Evolutionary conservation across 2,329 filamentous ascomycete genomes (phyloP), one percentile per base, ranked within the genome.

Genomic region (Didymella pomorum): DNA sequence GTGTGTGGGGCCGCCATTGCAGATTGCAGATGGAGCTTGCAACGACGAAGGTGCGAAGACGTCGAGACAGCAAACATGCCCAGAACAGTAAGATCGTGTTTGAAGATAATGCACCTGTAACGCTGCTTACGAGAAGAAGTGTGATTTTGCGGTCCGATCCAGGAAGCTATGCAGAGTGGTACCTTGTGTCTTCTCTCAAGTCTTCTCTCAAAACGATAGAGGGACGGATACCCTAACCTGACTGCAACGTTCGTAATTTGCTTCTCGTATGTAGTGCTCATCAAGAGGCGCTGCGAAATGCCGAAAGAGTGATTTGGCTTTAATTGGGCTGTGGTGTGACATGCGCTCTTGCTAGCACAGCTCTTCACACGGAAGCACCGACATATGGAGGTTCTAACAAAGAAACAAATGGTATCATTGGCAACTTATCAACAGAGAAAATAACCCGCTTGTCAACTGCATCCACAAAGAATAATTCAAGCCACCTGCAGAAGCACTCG

Each of bases 371-470:
- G 18, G 5, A 20, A 39, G 35, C 35, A 39, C n/a, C 35, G 6
- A 5, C 7, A 6, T 4, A 6, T 21, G 37, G 5, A 41, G 11
- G 11, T 4, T 41, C 20, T 31, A 12, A 18, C 50, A 50, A 51
- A 26, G 51, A 54, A 51, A 29, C 46, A 58, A 10, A 50, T 58
- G 51, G 51, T 59, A 59, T 59, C 56, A 59, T 59, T 51, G 51
- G 50, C 56, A 51, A 58, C 45, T 42, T 46, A 55, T 43, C 8
- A 29, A 59, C 56, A 54, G 23, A 46, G 45, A 59, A 59, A 25
- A 37, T 18, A 59, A 47, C 54, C 28, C 56, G 29, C 49, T 39
- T 20, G 44, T 29, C n/a, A 37, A 20, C 37, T 49, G 55, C n/a
- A 48, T 42, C 43, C 18, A 12, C 29, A 43, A 5, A 31, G 1